phyloP scores from a whole-genome alignment of 805 yeast genomes.

The Helenozyma rhizophorensis region DNA sequence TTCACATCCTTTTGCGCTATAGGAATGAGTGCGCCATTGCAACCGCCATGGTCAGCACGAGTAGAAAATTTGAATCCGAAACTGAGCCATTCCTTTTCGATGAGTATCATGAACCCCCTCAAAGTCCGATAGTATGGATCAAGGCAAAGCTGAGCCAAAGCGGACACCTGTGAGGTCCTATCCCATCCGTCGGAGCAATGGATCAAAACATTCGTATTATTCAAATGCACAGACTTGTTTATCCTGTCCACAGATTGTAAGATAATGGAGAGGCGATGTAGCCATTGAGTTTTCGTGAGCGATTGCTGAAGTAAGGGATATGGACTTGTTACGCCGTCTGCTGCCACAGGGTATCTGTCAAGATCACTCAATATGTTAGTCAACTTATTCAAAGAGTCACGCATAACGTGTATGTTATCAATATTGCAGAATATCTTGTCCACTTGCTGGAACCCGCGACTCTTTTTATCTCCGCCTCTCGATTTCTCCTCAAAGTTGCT shows the following conservation, averaged over 20 bases:
- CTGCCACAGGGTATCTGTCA: slow-evolving; percentile 48
- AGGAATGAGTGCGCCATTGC: slow-evolving; percentile 35
- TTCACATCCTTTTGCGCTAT: slow-evolving; percentile 13
- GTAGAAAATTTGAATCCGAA: slow-evolving; percentile 91
- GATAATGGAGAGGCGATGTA: slow-evolving; percentile 62
- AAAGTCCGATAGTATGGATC: slow-evolving; percentile 88
- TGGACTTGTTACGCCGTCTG: slow-evolving; percentile 9
- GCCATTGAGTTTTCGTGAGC: slow-evolving; percentile 72
- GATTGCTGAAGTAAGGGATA: slow-evolving; percentile 41
- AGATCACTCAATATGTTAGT: slow-evolving; percentile 61
- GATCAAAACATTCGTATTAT: slow-evolving; percentile 75
- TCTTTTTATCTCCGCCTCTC: slow-evolving; percentile 1
- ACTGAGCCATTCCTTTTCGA: slow-evolving; percentile 94
- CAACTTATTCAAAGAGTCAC: slow-evolving; percentile 71
- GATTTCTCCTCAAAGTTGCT: slow-evolving; percentile 6
- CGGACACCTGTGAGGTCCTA: slow-evolving; percentile 84
- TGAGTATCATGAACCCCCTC: slow-evolving; percentile 77
- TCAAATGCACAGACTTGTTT: slow-evolving; percentile 75
- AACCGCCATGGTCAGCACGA: slow-evolving; percentile 71
- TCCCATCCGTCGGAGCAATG: slow-evolving; percentile 99
- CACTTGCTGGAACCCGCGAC: slow-evolving; percentile 26
- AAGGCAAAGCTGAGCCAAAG: slow-evolving; percentile 77
- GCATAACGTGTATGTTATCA: slow-evolving; percentile 93
- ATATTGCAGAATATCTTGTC: slow-evolving; percentile 82
- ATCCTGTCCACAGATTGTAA: slow-evolving; percentile 74